Evolutionary conservation across 257 asterid genomes (phyloP).

Genomic region (Eustoma russellianum): DNA sequence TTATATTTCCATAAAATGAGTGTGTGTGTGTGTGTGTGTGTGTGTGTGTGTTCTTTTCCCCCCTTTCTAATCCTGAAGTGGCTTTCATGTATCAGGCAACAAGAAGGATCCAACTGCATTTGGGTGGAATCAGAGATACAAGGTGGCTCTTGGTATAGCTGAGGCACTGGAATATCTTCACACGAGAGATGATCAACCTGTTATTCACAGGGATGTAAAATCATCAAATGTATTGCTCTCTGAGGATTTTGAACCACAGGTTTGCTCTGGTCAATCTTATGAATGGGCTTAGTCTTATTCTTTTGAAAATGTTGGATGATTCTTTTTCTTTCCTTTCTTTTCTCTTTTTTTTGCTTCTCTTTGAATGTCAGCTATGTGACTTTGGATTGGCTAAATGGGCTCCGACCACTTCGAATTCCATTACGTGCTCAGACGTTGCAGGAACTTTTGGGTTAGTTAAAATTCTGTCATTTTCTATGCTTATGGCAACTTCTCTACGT

Average conservation of each 20-base stretch:
- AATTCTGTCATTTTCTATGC: conserved; percentile 5
- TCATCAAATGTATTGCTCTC: conserved; percentile 81
- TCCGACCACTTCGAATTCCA: conserved; percentile 56
- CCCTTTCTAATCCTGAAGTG: background rate
- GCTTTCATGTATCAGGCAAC: conserved; percentile 34
- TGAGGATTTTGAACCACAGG: conserved; percentile 94
- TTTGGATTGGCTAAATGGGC: conserved; percentile 99
- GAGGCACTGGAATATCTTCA: conserved; percentile 94
- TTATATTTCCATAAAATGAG: too few relatives aligned
- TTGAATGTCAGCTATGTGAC: conserved; percentile 97
- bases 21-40: too few relatives aligned
- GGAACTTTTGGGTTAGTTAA: conserved; percentile 86
- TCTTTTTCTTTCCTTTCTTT: background rate
- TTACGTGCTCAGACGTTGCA: conserved; percentile 74
- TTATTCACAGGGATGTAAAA: conserved; percentile 90
- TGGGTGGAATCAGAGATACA: conserved; percentile 69
- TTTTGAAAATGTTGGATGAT: background rate
- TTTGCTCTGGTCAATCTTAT: conserved; percentile 12
- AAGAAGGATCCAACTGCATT: conserved; percentile 36
- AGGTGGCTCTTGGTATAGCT: conserved; percentile 87
- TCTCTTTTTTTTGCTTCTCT: conserved; percentile 1
- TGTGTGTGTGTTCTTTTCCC: too few relatives aligned
- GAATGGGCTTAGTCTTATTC: background rate
- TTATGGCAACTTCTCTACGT: too few relatives aligned
- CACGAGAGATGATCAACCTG: conserved; percentile 52